phyloP scores from a whole-genome alignment of 129 eudicot genomes.

The Artemisia argyi region DNA sequence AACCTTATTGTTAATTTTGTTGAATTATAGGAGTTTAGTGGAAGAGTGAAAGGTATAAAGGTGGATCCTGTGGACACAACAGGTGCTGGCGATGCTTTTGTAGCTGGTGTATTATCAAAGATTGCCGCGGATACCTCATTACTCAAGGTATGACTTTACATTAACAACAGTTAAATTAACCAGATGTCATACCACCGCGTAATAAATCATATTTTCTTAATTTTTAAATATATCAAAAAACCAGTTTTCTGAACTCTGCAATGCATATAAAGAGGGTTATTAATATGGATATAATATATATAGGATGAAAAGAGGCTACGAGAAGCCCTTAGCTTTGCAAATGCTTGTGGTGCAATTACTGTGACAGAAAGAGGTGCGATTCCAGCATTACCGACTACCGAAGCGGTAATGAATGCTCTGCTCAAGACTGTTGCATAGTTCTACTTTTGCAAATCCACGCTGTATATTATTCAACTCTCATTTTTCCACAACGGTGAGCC shows the following conservation, averaged over 20 bases:
- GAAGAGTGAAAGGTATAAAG: slow-evolving; percentile 79
- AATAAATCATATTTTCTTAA: background rate
- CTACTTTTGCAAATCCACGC: slow-evolving; percentile 6
- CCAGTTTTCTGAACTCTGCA: no score
- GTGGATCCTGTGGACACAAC: slow-evolving; percentile 89
- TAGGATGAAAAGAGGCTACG: slow-evolving; percentile 69
- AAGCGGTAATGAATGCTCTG: slow-evolving; percentile 63
- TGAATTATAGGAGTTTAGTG: slow-evolving; percentile 72
- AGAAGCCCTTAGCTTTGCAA: slow-evolving; percentile 85
- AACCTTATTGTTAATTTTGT: slow-evolving; percentile 9
- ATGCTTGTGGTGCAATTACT: slow-evolving; percentile 94
- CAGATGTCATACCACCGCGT: no score
- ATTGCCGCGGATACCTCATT: slow-evolving; percentile 69
- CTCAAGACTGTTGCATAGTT: slow-evolving; percentile 63
- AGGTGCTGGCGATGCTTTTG: slow-evolving; percentile 99
- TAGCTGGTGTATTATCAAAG: slow-evolving; percentile 90
- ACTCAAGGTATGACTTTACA: slow-evolving; percentile 56
- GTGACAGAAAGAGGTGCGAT: slow-evolving; percentile 96
- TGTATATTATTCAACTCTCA: slow-evolving; percentile 18
- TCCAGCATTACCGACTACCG: slow-evolving; percentile 89
- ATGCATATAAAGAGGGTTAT: no score
- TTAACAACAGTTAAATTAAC: background rate
- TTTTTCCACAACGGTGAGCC: slow-evolving; percentile 10
- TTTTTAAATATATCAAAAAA: no score
- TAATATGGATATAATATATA: background rate